Conservation (phyloP, 768 basidiomycete genomes). For the Phylloporus scabripes region DNA sequence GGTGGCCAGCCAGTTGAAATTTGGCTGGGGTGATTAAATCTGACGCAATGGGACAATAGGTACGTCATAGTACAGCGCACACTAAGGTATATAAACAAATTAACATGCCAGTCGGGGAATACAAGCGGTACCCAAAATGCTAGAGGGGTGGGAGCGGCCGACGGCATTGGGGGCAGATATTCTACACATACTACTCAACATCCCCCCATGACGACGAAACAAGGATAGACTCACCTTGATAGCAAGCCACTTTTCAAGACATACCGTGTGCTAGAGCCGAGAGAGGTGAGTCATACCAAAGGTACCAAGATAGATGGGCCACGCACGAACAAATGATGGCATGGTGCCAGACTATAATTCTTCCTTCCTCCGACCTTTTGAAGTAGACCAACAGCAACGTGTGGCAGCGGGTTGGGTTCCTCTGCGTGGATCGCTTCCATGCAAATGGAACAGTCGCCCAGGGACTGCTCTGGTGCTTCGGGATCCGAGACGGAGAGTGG, state of each 20-base stretch:
- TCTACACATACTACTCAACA: slow-evolving; percentile 37
- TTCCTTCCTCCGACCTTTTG: slow-evolving; percentile 41
- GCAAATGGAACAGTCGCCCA: slow-evolving; percentile 89
- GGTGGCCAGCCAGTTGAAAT: slow-evolving; percentile 65
- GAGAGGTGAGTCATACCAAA: not conserved
- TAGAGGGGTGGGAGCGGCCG: slow-evolving; percentile 76
- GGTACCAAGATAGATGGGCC: not conserved
- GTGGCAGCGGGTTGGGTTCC: slow-evolving; percentile 33
- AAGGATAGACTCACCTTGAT: slow-evolving; percentile 48
- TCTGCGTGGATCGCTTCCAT: slow-evolving; percentile 79
- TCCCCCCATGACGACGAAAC: not conserved
- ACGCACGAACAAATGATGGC: slow-evolving; percentile 82
- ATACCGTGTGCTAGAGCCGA: slow-evolving; percentile 66
- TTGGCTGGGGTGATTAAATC: slow-evolving; percentile 46
- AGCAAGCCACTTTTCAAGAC: slow-evolving; percentile 80
- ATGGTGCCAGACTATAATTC: slow-evolving; percentile 82
- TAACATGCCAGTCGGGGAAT: not conserved
- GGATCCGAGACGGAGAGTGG: slow-evolving; percentile 53
- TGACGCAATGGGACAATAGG: not conserved
- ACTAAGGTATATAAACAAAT: not conserved
- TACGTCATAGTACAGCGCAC: slow-evolving; percentile 12
- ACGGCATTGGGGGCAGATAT: slow-evolving; percentile 90
- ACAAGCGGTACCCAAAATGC: not conserved
- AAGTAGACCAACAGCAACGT: slow-evolving; percentile 35
- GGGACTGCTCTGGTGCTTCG: slow-evolving; percentile 67